A percentile compares a stretch with the other conserved stretches of the same genome.
These are phyloP conservation scores for Penicillium macrosclerotiorum DNA, from an alignment of 495 filamentous ascomycete genomes.

Conservation along the genomic window DNA sequence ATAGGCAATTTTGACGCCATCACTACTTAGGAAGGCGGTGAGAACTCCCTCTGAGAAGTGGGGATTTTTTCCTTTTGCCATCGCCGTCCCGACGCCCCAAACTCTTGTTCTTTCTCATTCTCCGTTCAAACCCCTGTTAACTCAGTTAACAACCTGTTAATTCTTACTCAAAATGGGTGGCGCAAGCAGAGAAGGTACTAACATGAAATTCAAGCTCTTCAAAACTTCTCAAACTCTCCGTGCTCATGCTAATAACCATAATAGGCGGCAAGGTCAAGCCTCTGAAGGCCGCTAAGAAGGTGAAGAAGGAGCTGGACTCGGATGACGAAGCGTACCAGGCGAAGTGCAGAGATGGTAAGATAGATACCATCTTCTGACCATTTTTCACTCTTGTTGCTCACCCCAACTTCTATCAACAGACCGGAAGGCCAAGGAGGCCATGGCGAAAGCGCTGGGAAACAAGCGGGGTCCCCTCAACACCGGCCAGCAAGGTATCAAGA, in stretches of 20 bases:
- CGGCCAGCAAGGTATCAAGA: conserved; percentile 83
- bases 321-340: conserved; percentile 73
- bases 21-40: conserved; percentile 11
- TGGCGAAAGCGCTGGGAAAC: conserved; percentile 61
- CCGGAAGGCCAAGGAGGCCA: conserved; percentile 73
- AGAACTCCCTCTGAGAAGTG: conserved; percentile 7
- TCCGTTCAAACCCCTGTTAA: conserved; percentile 9
- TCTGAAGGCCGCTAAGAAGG: conserved; percentile 78
- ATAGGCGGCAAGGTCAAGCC: conserved; percentile 84
- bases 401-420: conserved; percentile 42
- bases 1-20: neutral
- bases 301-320: conserved; percentile 69
- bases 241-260: conserved; percentile 8
- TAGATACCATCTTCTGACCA: neutral
- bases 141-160: no score
- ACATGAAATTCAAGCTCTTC: neutral
- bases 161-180: conserved; percentile 62
- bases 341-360: conserved; percentile 72
- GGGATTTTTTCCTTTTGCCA: conserved; percentile 20
- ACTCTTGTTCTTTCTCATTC: conserved; percentile 9
- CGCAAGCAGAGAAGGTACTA: conserved; percentile 65
- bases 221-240: neutral
- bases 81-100: conserved; percentile 6
- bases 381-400: neutral
- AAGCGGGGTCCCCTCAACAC: conserved; percentile 66